Evolutionary conservation across 2,329 filamentous ascomycete genomes (phyloP).

Genomic region (Colletotrichum brevisporum): DNA sequence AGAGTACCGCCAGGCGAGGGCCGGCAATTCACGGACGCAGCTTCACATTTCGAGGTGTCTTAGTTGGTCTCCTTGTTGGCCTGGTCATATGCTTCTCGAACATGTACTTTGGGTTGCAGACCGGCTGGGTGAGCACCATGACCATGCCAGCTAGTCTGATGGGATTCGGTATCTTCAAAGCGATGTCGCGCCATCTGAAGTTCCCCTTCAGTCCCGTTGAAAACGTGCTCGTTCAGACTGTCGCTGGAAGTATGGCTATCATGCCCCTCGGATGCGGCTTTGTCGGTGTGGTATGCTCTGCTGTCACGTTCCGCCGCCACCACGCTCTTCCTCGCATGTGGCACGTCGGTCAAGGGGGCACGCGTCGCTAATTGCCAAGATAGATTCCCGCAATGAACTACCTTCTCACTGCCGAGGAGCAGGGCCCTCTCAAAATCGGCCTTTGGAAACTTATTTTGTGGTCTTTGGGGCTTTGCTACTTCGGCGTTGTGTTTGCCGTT

Average conservation of each 20-base stretch:
- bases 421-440: constrained; percentile 80
- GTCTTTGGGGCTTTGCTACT: constrained; percentile 94
- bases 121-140: constrained; percentile 81
- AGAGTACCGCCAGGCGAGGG: neutral
- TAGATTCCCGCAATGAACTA: constrained; percentile 91
- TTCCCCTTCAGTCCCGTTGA: constrained; percentile 94
- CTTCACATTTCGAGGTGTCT: constrained; percentile 87
- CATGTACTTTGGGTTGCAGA: constrained; percentile 99
- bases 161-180: constrained; percentile 93
- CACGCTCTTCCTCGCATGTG: neutral
- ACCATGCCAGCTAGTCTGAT: constrained; percentile 96
- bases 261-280: constrained; percentile 98
- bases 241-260: constrained; percentile 94
- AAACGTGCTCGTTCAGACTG: constrained; percentile 96
- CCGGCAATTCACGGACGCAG: constrained; percentile 66
- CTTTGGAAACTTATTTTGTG: constrained; percentile 87
- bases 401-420: constrained; percentile 82
- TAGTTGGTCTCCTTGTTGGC: constrained; percentile 86
- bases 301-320: constrained; percentile 44
- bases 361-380: neutral
- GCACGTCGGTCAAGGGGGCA: neutral
- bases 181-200: constrained; percentile 78
- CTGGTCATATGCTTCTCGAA: constrained; percentile 96
- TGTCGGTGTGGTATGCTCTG: constrained; percentile 77
- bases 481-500: constrained; percentile 96